phyloP scores from a whole-genome alignment of 169 alveolate species.

The Fabrea salina region DNA sequence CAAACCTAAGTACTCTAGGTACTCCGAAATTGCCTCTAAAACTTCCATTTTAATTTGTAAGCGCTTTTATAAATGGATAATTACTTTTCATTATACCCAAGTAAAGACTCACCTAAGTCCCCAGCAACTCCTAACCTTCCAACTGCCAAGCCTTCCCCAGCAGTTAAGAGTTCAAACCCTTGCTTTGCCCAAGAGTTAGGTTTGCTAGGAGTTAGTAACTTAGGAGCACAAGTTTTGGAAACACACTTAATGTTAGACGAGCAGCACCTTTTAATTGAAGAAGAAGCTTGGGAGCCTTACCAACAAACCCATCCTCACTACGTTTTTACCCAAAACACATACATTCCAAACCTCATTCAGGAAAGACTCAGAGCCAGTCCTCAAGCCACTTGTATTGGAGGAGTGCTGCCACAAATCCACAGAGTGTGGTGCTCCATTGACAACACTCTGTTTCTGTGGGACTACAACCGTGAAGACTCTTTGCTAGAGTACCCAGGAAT shows the following conservation, averaged over 20 bases:
- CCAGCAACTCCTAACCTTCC: no score
- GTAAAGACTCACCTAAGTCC: no score
- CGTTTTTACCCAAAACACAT: background rate
- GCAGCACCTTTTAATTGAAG: background rate
- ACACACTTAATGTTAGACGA: slow-evolving; percentile 8
- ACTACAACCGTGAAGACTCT: background rate
- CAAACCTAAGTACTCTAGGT: slow-evolving; percentile 4
- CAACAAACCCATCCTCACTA: background rate
- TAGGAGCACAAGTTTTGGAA: background rate
- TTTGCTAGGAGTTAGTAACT: background rate
- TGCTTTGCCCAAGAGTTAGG: background rate
- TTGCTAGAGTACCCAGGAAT: slow-evolving; percentile 1
- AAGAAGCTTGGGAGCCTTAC: background rate
- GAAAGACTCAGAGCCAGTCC: background rate
- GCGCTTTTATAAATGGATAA: no score
- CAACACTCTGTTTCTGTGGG: slow-evolving; percentile 9
- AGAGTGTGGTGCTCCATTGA: slow-evolving; percentile 1
- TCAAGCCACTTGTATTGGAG: background rate
- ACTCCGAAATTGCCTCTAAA: background rate
- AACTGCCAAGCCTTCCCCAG: no score
- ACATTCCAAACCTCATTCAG: background rate
- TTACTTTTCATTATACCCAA: no score
- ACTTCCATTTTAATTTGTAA: slow-evolving; percentile 28
- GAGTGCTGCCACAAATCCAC: slow-evolving; percentile 19
- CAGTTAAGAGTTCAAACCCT: no score